Percentiles rank a stretch among this genome's conserved stretches.
Evolutionary conservation across 352 stramenopile genomes (phyloP).

Genomic region (Globisporangium acanthophoron): DNA sequence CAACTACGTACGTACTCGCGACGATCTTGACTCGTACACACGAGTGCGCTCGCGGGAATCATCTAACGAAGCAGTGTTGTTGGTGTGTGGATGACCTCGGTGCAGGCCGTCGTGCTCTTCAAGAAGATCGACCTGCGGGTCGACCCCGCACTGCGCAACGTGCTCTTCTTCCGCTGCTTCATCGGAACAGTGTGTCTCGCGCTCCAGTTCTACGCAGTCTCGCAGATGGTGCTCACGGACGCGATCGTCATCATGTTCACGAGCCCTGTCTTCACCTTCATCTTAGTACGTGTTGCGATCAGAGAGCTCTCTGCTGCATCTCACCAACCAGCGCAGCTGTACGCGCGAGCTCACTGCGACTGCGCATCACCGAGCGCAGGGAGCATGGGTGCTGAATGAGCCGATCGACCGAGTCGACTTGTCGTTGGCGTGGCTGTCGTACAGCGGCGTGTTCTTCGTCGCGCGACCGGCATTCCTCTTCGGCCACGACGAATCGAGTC

Average conservation of each 20-base stretch:
- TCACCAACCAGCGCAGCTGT: not conserved
- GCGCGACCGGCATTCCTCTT: constrained; percentile 54
- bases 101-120: constrained; percentile 26
- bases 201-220: constrained; percentile 55
- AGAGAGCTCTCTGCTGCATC: not conserved
- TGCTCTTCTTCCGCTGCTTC: constrained; percentile 49
- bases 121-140: constrained; percentile 36
- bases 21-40: not conserved
- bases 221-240: constrained; percentile 70
- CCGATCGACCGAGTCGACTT: constrained; percentile 41
- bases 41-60: not conserved
- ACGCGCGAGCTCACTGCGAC: not conserved
- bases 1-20: constrained; percentile 33
- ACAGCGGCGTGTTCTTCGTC: constrained; percentile 58
- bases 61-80: not conserved
- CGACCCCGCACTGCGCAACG: constrained; percentile 20
- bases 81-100: not conserved
- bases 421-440: constrained; percentile 39
- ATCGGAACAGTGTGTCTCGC: constrained; percentile 46
- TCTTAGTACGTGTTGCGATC: constrained; percentile 23
- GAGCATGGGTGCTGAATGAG: constrained; percentile 39
- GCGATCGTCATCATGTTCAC: constrained; percentile 65
- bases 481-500: constrained; percentile 4
- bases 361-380: constrained; percentile 13
- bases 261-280: constrained; percentile 52